phyloP scores from a whole-genome alignment of 2,329 filamentous ascomycete species.

The Alternaria ethzedia region DNA sequence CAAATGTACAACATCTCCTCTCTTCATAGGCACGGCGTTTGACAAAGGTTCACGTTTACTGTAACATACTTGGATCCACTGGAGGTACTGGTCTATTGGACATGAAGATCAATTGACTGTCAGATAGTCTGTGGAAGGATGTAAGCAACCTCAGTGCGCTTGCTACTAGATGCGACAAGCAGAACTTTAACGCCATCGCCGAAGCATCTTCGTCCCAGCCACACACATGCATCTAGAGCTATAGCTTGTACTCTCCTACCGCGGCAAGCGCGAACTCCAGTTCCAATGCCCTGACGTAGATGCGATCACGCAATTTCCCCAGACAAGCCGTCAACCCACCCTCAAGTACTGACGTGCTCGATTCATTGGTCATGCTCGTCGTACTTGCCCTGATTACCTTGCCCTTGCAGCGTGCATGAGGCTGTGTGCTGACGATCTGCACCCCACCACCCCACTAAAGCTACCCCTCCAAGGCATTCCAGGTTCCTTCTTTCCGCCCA shows the following conservation, averaged over 20 bases:
- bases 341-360: constrained; percentile 3
- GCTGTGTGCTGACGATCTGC: constrained; percentile 22
- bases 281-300: constrained; percentile 4
- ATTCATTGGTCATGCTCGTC: constrained; percentile 13
- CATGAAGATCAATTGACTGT: background rate
- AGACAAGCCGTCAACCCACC: background rate
- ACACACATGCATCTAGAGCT: background rate
- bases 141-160: background rate
- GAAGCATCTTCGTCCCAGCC: background rate
- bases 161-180: background rate
- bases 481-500: constrained; percentile 2
- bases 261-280: background rate
- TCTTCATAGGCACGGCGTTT: constrained; percentile 21
- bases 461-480: constrained; percentile 12
- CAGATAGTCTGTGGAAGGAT: background rate
- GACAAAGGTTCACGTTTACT: background rate
- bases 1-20: constrained; percentile 16
- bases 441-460: constrained; percentile 18
- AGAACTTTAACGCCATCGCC: background rate
- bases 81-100: background rate
- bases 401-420: constrained; percentile 22
- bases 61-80: background rate
- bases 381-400: constrained; percentile 11
- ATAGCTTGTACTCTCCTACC: background rate
- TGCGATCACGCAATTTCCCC: constrained; percentile 20